Percentiles rank a stretch among this genome's conserved stretches.
These are phyloP conservation scores for Brassica nigra DNA, from an alignment of 345 rosid species.

Conservation along the genomic window DNA sequence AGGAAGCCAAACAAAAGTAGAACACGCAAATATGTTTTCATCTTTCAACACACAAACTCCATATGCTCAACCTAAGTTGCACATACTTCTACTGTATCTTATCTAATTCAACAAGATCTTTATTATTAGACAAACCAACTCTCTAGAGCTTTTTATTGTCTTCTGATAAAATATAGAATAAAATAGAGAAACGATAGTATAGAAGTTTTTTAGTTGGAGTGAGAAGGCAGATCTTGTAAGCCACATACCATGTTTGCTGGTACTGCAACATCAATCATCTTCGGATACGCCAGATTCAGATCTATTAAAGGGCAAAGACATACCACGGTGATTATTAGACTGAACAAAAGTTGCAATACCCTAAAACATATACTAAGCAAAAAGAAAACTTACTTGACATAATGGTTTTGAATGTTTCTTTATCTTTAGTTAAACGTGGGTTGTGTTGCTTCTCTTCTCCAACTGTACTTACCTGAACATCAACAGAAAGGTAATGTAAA, in stretches of 20 bases:
- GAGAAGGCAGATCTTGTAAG: constrained; percentile 59
- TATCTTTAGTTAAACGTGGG: constrained; percentile 80
- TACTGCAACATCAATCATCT: constrained; percentile 83
- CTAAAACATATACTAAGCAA: background rate
- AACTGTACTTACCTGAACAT: constrained; percentile 80
- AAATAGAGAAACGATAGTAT: background rate
- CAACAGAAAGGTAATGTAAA: constrained; percentile 16
- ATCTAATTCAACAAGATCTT: background rate
- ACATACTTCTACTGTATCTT: background rate
- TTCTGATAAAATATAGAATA: background rate
- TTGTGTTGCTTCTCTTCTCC: constrained; percentile 84
- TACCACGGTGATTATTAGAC: background rate
- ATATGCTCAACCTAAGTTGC: constrained; percentile 5
- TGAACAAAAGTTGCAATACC: background rate
- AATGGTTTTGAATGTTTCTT: constrained; percentile 75
- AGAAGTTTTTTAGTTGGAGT: background rate
- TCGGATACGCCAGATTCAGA: constrained; percentile 80
- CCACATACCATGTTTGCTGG: constrained; percentile 91
- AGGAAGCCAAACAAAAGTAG: constrained; percentile 23
- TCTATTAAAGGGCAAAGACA: constrained; percentile 43
- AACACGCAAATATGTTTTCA: constrained; percentile 17
- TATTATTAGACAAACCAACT: constrained; percentile 5
- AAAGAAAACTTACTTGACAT: constrained; percentile 72
- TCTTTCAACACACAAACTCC: background rate
- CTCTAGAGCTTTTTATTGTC: background rate